Base-by-base conservation (phyloP, 768 basidiomycete species). In the Piloderma croceum region DNA sequence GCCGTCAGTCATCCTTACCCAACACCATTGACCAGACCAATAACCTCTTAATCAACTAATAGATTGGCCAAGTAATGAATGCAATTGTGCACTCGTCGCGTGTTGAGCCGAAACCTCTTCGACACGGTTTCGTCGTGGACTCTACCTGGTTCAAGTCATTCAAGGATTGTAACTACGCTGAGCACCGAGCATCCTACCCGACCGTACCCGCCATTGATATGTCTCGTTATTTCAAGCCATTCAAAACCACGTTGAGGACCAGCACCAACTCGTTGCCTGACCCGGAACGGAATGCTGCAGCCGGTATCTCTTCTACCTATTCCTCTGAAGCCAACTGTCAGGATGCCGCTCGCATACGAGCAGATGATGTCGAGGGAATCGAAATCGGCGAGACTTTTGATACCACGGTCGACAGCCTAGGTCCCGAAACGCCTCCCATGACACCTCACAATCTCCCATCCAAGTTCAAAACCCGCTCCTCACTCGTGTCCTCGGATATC, bases 41-140 rank as follows among this genome's bases (percentile, higher is more conserved):
- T 24, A 10, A 7, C n/a, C n/a, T n/a, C 23, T 2, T n/a, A 9
- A 18, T 4, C 11, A 12, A n/a, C n/a, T n/a, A n/a, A n/a, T 32
- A 59, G 56, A 44, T 39, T 36, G 59, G 57, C 9, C 60, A 59
- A 36, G 56, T 44, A 6, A 56, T 58, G 47, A 45, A 45, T n/a
- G 45, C 51, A 24, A 46, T 62, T 15, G 34, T 41, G 4, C 45
- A 46, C 34, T 27, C 34, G 17, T 15, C 27, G 9, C 21, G 27
- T 5, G 17, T 48, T 27, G 34, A 43, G 24, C n/a, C n/a, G n/a
- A n/a, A n/a, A n/a, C n/a, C n/a, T n/a, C 36, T 18, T 7, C 17
- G 7, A 9, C 12, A 17, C 31, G n/a, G 35, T 7, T 25, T 32
- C 37, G 29, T 39, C 29, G 20, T n/a, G 20, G 9, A 6, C 7